Percentiles rank a stretch among this genome's conserved stretches.
Evolutionary conservation across 192 early-diverging fungal species (phyloP).

Genomic region (Backusella mclennaniae): DNA sequence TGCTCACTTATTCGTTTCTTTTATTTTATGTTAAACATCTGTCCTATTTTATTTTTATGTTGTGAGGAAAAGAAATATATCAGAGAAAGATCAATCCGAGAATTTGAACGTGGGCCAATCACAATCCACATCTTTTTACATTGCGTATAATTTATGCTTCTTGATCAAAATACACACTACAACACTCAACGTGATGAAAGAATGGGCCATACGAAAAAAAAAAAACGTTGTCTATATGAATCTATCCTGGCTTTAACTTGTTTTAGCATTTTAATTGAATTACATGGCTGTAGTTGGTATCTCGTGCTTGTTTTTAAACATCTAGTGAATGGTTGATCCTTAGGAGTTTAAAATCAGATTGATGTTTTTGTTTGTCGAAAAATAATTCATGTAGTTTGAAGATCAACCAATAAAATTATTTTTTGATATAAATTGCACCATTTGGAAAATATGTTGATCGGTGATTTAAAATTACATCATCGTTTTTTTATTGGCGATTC

Average conservation of each 20-base stretch:
- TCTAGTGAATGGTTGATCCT: neutral
- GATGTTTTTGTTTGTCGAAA: neutral
- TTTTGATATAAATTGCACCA: slow-evolving; percentile 3
- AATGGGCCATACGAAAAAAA: neutral
- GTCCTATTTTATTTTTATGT: neutral
- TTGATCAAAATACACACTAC: neutral
- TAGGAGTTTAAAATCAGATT: neutral
- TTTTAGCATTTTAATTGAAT: neutral
- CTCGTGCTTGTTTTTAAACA: neutral
- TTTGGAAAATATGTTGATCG: neutral
- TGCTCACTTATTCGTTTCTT: neutral
- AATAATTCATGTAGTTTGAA: neutral
- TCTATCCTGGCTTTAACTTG: neutral
- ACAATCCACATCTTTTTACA: neutral
- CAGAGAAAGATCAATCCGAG: neutral
- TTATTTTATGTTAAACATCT: neutral
- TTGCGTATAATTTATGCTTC: neutral
- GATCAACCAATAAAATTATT: neutral
- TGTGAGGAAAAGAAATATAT: neutral
- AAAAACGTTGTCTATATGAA: neutral
- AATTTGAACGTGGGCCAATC: neutral
- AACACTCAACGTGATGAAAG: neutral
- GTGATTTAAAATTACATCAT: neutral
- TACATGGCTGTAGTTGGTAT: neutral
- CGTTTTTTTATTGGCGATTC: neutral